A percentile compares a stretch with the other conserved stretches of the same genome.
phyloP scores from a whole-genome alignment of 495 filamentous ascomycete species.

The Penicillium soppii region DNA sequence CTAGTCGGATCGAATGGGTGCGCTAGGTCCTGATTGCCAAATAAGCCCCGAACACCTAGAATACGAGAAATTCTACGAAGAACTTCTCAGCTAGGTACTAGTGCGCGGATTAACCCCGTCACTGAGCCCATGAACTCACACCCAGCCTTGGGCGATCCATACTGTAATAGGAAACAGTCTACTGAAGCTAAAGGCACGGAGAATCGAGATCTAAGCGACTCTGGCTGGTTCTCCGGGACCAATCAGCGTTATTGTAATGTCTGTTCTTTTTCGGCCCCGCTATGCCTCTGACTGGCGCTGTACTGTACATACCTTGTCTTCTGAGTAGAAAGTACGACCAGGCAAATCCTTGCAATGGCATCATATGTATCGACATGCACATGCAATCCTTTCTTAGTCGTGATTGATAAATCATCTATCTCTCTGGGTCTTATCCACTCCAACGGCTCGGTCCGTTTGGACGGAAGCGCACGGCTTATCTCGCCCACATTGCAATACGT shows the following conservation, averaged over 20 bases:
- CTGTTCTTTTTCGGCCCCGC: background rate
- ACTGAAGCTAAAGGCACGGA: background rate
- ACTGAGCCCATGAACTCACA: background rate
- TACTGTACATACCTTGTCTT: no score
- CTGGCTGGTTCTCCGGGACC: background rate
- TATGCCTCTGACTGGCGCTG: background rate
- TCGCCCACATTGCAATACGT: background rate
- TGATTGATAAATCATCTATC: no score
- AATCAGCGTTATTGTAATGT: background rate
- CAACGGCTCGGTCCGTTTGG: conserved; percentile 26
- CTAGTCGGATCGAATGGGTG: background rate
- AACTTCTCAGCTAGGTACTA: no score
- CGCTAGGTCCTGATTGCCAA: background rate
- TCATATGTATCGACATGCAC: no score
- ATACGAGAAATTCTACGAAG: background rate
- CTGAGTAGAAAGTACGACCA: no score
- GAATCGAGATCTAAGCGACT: background rate
- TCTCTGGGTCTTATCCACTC: conserved; percentile 15
- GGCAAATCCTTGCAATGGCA: background rate
- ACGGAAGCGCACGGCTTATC: conserved; percentile 3
- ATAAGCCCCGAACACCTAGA: background rate
- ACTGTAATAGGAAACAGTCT: background rate
- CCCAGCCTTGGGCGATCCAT: background rate
- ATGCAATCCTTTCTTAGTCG: background rate
- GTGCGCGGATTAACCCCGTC: no score